Evolutionary conservation across 352 stramenopile genomes (phyloP).

Genomic region (Globisporangium uncinulatum): DNA sequence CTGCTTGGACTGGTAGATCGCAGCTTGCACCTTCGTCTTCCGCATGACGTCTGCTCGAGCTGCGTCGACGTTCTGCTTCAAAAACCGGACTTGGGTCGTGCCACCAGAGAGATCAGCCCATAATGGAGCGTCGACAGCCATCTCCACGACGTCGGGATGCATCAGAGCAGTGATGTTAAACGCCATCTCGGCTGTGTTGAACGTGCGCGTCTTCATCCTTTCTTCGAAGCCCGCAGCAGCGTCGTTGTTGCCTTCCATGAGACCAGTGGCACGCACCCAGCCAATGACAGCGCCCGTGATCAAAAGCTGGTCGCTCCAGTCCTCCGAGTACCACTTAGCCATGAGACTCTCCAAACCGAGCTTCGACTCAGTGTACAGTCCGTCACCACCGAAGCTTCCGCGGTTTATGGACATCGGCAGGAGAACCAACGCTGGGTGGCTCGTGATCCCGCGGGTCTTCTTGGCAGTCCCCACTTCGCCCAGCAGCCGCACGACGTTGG

Average conservation of each 20-base stretch:
- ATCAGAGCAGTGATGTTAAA: slow-evolving; percentile 85
- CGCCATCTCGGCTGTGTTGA: slow-evolving; percentile 85
- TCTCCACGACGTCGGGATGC: slow-evolving; percentile 73
- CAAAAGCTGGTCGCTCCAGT: slow-evolving; percentile 82
- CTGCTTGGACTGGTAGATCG: slow-evolving; percentile 30
- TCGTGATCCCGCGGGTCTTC: slow-evolving; percentile 58
- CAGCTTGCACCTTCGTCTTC: slow-evolving; percentile 51
- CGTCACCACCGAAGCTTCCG: slow-evolving; percentile 81
- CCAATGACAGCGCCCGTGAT: slow-evolving; percentile 83
- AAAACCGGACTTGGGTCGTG: slow-evolving; percentile 68
- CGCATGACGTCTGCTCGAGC: slow-evolving; percentile 52
- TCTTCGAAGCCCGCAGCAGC: slow-evolving; percentile 72
- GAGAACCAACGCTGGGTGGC: slow-evolving; percentile 69
- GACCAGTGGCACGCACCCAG: slow-evolving; percentile 80
- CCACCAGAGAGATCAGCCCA: slow-evolving; percentile 79
- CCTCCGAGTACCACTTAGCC: slow-evolving; percentile 84
- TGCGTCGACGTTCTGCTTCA: slow-evolving; percentile 57
- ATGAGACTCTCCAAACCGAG: slow-evolving; percentile 82
- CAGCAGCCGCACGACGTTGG: slow-evolving; percentile 79
- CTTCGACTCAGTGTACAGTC: slow-evolving; percentile 87
- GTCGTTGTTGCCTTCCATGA: slow-evolving; percentile 89
- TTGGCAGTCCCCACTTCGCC: slow-evolving; percentile 76
- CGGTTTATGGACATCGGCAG: slow-evolving; percentile 85
- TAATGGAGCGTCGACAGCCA: slow-evolving; percentile 60
- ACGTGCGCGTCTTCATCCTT: slow-evolving; percentile 75